Evolutionary conservation across 805 yeast genomes (phyloP), one percentile per base, ranked within the genome.

Genomic region (Clavispora carvajalis): DNA sequence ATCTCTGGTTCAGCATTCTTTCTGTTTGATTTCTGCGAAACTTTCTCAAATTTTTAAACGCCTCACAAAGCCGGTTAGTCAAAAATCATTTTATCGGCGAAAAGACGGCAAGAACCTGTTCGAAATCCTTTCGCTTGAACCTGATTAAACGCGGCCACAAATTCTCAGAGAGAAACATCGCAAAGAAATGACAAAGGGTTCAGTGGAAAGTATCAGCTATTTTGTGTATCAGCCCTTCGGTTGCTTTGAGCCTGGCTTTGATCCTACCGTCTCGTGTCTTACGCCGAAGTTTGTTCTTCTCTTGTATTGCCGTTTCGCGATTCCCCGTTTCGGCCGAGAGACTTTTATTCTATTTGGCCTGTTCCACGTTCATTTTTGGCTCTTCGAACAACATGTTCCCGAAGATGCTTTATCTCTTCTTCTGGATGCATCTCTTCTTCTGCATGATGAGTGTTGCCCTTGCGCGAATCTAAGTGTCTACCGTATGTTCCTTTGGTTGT

Each of bases 401-500:
- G 53, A 30, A 78, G 47, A 37, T 51, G 52, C 11, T 69, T 73
- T 12, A 80, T 75, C 30, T 66, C 61, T 2, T 68, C 75, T 1
- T 60, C 53, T 0, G 84, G 84, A 46, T n/a, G n/a, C n/a, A 80
- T 75, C 30, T 66, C 61, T 2, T 68, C 75, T 1, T 60, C 53
- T 0, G 84, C 84, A 46, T 79, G 85, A 12, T 58, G 40, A 1
- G 63, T 52, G 8, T 78, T 68, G 1, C 84, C 85, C 39, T 74
- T 74, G 45, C 76, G 71, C 34, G 65, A 54, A 49, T 80, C 84
- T 33, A 80, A 54, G 53, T 79, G 85, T 25, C 85, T 62, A 1
- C 83, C 83, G 41, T 77, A 60, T 0, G 81, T 75, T 2, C 83
- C 82, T 6, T 78, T 74, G 44, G 76, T 77, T 2, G 78, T 68